Conservation (phyloP, 2,329 filamentous ascomycete genomes). For the Canariomyces notabilis region DNA sequence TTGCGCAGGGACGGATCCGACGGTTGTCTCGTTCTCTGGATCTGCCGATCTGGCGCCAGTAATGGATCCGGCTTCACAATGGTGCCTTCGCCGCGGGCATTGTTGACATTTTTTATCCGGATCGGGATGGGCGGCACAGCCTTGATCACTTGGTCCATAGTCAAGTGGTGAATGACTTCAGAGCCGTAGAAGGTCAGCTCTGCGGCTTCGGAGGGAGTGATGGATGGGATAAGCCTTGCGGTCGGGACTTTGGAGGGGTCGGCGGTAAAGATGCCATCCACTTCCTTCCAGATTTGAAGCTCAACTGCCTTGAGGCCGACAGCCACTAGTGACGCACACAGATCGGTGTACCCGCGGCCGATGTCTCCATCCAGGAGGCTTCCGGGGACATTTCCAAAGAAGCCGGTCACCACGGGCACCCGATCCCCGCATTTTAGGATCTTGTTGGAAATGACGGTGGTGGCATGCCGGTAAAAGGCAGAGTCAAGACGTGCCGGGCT, state of each 20-base stretch:
- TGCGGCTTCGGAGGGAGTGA: constrained; percentile 91
- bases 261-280: constrained; percentile 58
- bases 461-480: constrained; percentile 64
- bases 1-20: constrained; percentile 37
- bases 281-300: constrained; percentile 98
- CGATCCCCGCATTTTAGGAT: constrained; percentile 60
- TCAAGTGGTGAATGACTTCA: constrained; percentile 97
- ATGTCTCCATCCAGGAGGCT: constrained; percentile 84
- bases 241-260: constrained; percentile 88
- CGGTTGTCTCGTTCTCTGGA: constrained; percentile 44
- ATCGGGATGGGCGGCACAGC: constrained; percentile 75
- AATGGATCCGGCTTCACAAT: constrained; percentile 73
- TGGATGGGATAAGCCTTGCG: constrained; percentile 78
- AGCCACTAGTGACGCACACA: constrained; percentile 87
- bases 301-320: constrained; percentile 84
- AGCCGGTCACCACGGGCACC: constrained; percentile 81
- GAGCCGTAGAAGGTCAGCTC: constrained; percentile 93
- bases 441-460: constrained; percentile 56
- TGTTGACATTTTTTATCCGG: constrained; percentile 89
- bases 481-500: constrained; percentile 56
- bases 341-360: constrained; percentile 91
- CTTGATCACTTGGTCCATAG: constrained; percentile 93
- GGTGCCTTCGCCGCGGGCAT: constrained; percentile 72
- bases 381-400: constrained; percentile 89
- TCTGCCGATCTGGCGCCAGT: constrained; percentile 52